Evolutionary conservation across 164 flowering plant genomes (phyloP), one percentile per base, ranked within the genome.

Genomic region (Magnolia kwangsiensis): DNA sequence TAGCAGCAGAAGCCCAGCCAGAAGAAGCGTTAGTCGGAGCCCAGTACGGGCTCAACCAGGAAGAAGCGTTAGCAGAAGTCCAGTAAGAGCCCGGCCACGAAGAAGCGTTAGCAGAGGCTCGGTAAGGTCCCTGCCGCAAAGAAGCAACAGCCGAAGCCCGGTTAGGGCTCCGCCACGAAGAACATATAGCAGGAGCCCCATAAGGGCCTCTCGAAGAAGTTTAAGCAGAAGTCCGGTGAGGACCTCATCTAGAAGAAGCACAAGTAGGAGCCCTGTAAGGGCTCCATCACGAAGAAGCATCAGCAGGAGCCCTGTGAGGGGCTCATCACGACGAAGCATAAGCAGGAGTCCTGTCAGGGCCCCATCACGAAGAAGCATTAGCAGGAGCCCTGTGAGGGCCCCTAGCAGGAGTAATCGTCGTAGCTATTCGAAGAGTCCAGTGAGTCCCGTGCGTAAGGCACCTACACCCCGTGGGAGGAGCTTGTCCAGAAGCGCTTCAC

Each of bases 401-500:
- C 85, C 91, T 72, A 83, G 81, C 45, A 77, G 93, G 82, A 86
- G 65, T 75, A 82, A 77, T 49, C 90, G 90, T 11, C 88, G 87
- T 49, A 92, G 96, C 84, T 87, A 83, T 74, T 90, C 96, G 5
- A 87, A 85, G 79, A 89, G 94, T 72, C 93, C 89, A 55, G 85
- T 69, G 37, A 88, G 87, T 71, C 87, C 88, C 51, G 82, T 69
- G 58, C 92, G 90, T 8, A 82, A 87, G 81, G 91, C 84, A 61
- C 89, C 96, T 23, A 92, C 93, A 72, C 87, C 82, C 64, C 90
- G 89, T 71, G 83, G 82, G 20, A 87, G 91, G 80, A 94, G 95
- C 80, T 75, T 82, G 74, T 95, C 98, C 20, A 91, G 95, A 86
- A 96, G 99, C 81, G 85, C 71, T 75, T 90, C 98, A 0, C 93